Evolutionary conservation across 257 asterid species (phyloP), one percentile per base, ranked within the genome.

Genomic region (Jacaranda copaia): DNA sequence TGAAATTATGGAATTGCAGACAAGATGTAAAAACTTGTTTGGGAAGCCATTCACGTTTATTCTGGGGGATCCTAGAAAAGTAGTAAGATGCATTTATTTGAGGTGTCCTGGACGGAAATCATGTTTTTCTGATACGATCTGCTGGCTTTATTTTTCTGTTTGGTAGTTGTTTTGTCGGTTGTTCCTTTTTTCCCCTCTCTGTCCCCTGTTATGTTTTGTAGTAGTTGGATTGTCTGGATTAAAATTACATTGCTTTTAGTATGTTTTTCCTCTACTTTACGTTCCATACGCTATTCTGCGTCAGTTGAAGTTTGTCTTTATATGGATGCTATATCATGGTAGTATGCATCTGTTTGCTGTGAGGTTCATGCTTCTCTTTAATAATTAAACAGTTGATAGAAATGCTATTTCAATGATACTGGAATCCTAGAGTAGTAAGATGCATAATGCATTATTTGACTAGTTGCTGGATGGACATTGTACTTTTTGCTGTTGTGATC

Each of bases 381-480:
- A 36, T 46, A 40, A 52, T 18, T 18, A 13, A 52, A 55, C 32
- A 63, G 49, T 59, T 53, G 68, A 15, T 25, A 51, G 76, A 64
- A 20, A 70, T 51, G 55, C 1, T 49, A 18, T 4, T 48, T 40
- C 16, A 51, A 74, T 9, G 72, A 15, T 25, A 3, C 32, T 1
- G 39, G 66, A 64, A 66, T 49, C 65, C 40, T 56, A 20, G 39
- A 62, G 20, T 19, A 13, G 43, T 43, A 52, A 64, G 38, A 16
- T 65, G 73, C 57, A 52, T 69, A 19, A 16, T 65, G 73, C 57
- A 52, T 69, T 62, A 46, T 32, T 67, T 60, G 39, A 61, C 13
- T 65, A 68, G 65, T 45, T 79, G 56, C 38, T 55, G 42, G 55
- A 25, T 52, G 72, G 51, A 25, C 74, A 70, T 45, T 5, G 20